Conservation (phyloP, 2,329 filamentous ascomycete species). For the Stemphylium beticola region DNA sequence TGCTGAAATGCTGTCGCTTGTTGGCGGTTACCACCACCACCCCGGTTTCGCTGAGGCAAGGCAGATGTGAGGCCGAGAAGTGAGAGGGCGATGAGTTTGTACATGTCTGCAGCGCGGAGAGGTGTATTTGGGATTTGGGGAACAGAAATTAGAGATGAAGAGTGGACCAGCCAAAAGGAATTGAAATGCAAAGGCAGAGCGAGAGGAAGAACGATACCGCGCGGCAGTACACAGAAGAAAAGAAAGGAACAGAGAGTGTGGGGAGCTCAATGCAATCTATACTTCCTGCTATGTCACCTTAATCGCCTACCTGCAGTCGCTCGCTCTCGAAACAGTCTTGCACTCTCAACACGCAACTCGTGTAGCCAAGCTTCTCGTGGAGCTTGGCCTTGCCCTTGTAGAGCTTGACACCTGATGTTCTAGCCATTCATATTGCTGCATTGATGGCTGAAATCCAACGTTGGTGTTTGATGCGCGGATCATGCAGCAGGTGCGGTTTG, state of each 20-base stretch:
- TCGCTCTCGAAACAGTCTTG: background rate
- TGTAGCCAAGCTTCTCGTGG: slow-evolving; percentile 27
- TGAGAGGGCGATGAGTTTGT: slow-evolving; percentile 18
- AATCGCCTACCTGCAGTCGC: background rate
- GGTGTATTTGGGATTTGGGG: background rate
- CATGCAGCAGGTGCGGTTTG: slow-evolving; percentile 37
- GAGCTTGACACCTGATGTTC: slow-evolving; percentile 23
- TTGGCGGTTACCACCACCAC: background rate
- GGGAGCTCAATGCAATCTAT: background rate
- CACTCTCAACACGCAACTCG: slow-evolving; percentile 3
- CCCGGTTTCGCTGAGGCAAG: slow-evolving; percentile 33
- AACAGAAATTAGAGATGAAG: slow-evolving; percentile 27
- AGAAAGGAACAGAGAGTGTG: background rate
- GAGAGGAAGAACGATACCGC: slow-evolving; percentile 6
- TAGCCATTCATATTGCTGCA: background rate
- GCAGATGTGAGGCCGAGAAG: slow-evolving; percentile 31
- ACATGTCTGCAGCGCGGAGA: slow-evolving; percentile 7
- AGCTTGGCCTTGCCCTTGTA: slow-evolving; percentile 22
- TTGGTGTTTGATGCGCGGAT: slow-evolving; percentile 34
- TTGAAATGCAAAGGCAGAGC: background rate
- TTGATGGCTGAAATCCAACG: slow-evolving; percentile 7
- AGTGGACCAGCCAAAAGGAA: slow-evolving; percentile 36
- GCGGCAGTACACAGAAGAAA: slow-evolving; percentile 13
- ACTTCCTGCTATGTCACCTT: background rate
- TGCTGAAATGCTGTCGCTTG: slow-evolving; percentile 41